Percentiles rank a stretch among this genome's conserved stretches.
Evolutionary conservation across 768 basidiomycete species (phyloP).

Genomic region (Hericium erinaceus): DNA sequence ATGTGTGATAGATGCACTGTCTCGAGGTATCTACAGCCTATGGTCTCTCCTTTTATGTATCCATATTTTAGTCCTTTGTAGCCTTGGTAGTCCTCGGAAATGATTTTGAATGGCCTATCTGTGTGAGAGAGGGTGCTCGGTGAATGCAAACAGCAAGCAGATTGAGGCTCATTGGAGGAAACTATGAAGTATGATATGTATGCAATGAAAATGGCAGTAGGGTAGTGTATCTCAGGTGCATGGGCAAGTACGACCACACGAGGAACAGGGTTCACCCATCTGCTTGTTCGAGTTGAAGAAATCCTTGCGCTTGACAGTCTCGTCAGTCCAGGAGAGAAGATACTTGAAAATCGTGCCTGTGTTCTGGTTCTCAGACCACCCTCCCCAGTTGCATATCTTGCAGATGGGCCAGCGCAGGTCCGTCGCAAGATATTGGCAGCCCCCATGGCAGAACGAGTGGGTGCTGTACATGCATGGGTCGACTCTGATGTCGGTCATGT

Average conservation of each 20-base stretch:
- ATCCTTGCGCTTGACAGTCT: constrained; percentile 26
- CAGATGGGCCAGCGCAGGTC: constrained; percentile 26
- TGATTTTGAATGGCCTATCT: too few relatives aligned
- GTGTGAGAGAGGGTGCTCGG: too few relatives aligned
- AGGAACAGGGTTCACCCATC: constrained; percentile 16
- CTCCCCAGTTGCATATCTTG: constrained; percentile 37
- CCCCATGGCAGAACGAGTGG: constrained; percentile 32
- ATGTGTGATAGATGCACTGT: too few relatives aligned
- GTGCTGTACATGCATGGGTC: constrained; percentile 31
- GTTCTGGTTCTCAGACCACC: constrained; percentile 30
- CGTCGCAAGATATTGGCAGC: constrained; percentile 30
- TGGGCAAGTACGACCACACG: constrained; percentile 24
- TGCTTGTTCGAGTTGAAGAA: constrained; percentile 26
- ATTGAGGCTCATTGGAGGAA: too few relatives aligned
- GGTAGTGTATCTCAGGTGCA: constrained; percentile 16
- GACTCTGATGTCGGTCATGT: constrained; percentile 29
- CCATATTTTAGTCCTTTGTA: too few relatives aligned
- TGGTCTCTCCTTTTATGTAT: too few relatives aligned
- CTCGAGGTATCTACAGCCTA: too few relatives aligned
- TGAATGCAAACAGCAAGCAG: too few relatives aligned
- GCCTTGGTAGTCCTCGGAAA: too few relatives aligned
- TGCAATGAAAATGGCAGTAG: too few relatives aligned
- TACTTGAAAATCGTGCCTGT: constrained; percentile 34
- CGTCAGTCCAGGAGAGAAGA: constrained; percentile 32
- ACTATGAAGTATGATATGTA: too few relatives aligned